Percentiles rank a stretch among this genome's conserved stretches.
These are phyloP conservation scores for Candida golubevii DNA, from an alignment of 805 yeast species.

Conservation along the genomic window DNA sequence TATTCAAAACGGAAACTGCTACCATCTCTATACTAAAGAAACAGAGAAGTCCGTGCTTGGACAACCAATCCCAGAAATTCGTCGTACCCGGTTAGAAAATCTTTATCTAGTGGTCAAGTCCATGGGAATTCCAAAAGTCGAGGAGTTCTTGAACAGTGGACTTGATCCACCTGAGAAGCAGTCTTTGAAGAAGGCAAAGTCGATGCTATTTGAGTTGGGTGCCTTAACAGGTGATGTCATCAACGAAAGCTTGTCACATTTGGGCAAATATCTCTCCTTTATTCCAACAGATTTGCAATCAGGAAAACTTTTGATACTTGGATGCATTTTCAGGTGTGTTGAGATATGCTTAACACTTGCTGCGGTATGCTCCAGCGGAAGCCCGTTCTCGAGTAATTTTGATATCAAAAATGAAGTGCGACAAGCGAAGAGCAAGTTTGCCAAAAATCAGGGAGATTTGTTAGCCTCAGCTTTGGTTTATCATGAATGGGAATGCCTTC, in stretches of 20 bases:
- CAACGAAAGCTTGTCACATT: conserved; percentile 52
- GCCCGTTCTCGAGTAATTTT: conserved; percentile 61
- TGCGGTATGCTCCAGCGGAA: conserved; percentile 66
- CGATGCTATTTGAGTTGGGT: conserved; percentile 63
- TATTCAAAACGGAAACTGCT: conserved; percentile 77
- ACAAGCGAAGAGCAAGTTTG: conserved; percentile 36
- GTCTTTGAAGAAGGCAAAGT: conserved; percentile 49
- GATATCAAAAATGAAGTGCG: conserved; percentile 68
- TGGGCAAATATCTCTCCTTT: conserved; percentile 76
- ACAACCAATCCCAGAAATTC: conserved; percentile 86
- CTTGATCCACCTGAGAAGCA: conserved; percentile 71
- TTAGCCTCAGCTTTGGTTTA: conserved; percentile 62
- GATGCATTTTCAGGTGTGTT: conserved; percentile 79
- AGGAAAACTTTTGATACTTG: conserved; percentile 75
- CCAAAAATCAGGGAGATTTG: conserved; percentile 61
- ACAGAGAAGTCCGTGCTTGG: conserved; percentile 54
- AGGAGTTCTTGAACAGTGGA: conserved; percentile 64
- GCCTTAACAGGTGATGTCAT: conserved; percentile 44
- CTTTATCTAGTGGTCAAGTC: conserved; percentile 80
- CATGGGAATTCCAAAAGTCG: conserved; percentile 77
- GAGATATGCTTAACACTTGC: conserved; percentile 79
- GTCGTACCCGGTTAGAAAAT: conserved; percentile 77
- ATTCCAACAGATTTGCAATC: conserved; percentile 84
- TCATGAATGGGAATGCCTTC: conserved; percentile 41
- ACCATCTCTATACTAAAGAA: conserved; percentile 66